These are phyloP conservation scores for Microcos paniculata DNA, from an alignment of 345 rosid species.

Conservation along the genomic window DNA sequence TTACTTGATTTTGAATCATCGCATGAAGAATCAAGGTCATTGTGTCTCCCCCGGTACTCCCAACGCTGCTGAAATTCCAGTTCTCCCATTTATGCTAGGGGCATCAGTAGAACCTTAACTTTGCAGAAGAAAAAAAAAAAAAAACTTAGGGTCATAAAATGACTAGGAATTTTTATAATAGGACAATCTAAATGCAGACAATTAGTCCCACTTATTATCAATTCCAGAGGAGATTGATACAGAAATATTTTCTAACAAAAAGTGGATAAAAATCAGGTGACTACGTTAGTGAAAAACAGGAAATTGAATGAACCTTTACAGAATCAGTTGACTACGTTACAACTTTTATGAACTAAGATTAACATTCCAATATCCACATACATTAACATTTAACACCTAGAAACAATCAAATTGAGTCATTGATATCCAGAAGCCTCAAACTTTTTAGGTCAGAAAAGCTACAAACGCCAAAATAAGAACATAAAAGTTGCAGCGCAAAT, in stretches of 20 bases:
- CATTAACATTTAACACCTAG: neutral
- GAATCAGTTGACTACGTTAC: neutral
- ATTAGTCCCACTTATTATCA: neutral
- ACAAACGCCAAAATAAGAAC: neutral
- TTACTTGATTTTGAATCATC: slow-evolving; percentile 33
- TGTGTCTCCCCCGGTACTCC: slow-evolving; percentile 45
- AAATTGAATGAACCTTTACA: neutral
- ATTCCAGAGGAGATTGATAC: neutral
- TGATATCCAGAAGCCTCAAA: neutral
- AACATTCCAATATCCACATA: neutral
- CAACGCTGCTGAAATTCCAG: slow-evolving; percentile 44
- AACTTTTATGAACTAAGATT: neutral
- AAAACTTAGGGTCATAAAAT: neutral
- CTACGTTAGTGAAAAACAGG: neutral
- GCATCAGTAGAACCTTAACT: neutral
- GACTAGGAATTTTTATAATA: neutral
- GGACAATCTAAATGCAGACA: neutral
- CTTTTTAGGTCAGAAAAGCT: neutral
- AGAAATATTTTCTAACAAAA: neutral
- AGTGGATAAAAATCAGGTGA: neutral
- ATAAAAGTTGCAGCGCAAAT: neutral
- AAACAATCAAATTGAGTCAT: neutral
- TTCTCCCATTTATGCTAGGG: slow-evolving; percentile 31
- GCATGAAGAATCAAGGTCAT: slow-evolving; percentile 43
- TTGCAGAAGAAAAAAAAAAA: no score